These are phyloP conservation scores for Fusarium sp. DNA, from an alignment of 2,329 filamentous ascomycete species.

Conservation along the genomic window DNA sequence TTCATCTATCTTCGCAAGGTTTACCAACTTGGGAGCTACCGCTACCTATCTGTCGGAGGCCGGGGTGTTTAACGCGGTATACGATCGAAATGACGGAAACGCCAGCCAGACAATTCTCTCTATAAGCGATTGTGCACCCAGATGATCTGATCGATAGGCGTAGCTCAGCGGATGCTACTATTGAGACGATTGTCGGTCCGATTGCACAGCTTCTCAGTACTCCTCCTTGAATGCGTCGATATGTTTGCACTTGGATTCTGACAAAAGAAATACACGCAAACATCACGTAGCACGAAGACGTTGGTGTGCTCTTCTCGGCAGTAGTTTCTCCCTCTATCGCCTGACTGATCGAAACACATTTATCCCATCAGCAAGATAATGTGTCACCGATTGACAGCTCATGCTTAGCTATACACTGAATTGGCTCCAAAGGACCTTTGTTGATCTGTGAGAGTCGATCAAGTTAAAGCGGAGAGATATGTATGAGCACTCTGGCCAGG, in stretches of 20 bases:
- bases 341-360: neutral
- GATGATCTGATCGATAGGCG: neutral
- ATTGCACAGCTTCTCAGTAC: neutral
- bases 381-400: neutral
- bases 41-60: neutral
- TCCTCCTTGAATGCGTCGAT: neutral
- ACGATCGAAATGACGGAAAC: neutral
- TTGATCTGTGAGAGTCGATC: neutral
- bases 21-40: constrained; percentile 1
- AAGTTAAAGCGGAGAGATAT: neutral
- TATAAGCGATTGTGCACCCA: constrained; percentile 19
- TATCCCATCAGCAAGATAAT: neutral
- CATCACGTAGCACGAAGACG: constrained; percentile 6
- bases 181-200: neutral
- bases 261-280: neutral
- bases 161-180: neutral
- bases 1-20: constrained; percentile 24
- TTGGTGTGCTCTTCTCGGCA: constrained; percentile 1
- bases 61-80: neutral
- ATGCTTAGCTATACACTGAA: neutral
- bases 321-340: neutral
- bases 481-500: neutral
- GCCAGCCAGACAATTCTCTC: constrained; percentile 18
- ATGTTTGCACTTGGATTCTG: neutral
- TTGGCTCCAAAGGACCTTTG: neutral